Percentiles rank a stretch among this genome's conserved stretches.
Conservation (phyloP, 169 alveolate genomes). For the Plasmodium billcollinsi region DNA sequence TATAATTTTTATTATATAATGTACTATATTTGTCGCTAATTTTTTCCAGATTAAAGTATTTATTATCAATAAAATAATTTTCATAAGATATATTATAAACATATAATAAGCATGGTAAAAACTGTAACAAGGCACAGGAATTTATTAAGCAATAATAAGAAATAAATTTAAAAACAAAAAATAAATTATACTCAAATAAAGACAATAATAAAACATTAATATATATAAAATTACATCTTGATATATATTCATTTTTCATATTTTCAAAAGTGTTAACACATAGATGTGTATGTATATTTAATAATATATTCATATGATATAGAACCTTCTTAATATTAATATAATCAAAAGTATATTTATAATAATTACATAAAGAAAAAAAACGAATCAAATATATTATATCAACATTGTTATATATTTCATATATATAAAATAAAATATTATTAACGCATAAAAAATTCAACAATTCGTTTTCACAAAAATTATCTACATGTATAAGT, state of each 20-base stretch:
- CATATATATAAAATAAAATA: slow-evolving; percentile 68
- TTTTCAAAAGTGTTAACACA: slow-evolving; percentile 70
- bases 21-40: background rate
- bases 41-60: slow-evolving; percentile 4
- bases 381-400: slow-evolving; percentile 64
- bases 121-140: slow-evolving; percentile 33
- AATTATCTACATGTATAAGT: slow-evolving; percentile 34
- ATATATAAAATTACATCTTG: slow-evolving; percentile 65
- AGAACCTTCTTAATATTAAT: slow-evolving; percentile 8
- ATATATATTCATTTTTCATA: slow-evolving; percentile 51
- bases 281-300: slow-evolving; percentile 27
- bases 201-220: slow-evolving; percentile 64
- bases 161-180: slow-evolving; percentile 75
- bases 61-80: slow-evolving; percentile 10
- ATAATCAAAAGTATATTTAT: slow-evolving; percentile 15
- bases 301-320: slow-evolving; percentile 19
- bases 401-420: slow-evolving; percentile 49
- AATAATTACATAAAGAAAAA: slow-evolving; percentile 27
- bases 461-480: slow-evolving; percentile 56
- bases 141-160: slow-evolving; percentile 70
- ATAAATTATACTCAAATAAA: slow-evolving; percentile 56
- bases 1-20: background rate
- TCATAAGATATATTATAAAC: slow-evolving; percentile 39
- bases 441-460: slow-evolving; percentile 56
- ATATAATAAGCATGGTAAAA: slow-evolving; percentile 62